These are phyloP conservation scores for Populus trichocarpa DNA, from an alignment of 441 rosid genomes.

Conservation along the genomic window DNA sequence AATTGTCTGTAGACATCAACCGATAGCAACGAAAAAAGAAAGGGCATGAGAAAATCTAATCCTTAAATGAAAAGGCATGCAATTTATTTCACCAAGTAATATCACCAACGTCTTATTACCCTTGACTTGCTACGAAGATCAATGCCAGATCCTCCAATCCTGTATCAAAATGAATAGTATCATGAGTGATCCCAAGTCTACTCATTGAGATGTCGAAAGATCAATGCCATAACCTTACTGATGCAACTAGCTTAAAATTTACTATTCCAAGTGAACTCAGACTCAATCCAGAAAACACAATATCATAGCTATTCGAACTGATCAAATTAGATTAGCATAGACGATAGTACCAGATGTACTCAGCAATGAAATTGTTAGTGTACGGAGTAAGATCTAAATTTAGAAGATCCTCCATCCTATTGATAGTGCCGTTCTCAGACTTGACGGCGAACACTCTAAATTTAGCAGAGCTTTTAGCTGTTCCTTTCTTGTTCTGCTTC, in stretches of 20 bases:
- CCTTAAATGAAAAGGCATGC: not conserved
- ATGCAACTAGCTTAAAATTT: not conserved
- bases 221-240: not conserved
- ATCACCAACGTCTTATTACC: constrained; percentile 40
- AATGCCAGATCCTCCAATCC: constrained; percentile 91
- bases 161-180: constrained; percentile 30
- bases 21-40: constrained; percentile 6
- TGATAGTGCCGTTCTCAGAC: constrained; percentile 65
- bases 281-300: not conserved
- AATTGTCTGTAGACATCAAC: constrained; percentile 49
- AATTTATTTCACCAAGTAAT: constrained; percentile 2
- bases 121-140: constrained; percentile 93
- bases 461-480: constrained; percentile 38
- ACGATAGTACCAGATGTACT: constrained; percentile 73
- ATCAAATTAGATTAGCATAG: not conserved
- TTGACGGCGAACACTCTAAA: constrained; percentile 62
- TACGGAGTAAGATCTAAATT: constrained; percentile 78
- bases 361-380: constrained; percentile 85
- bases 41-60: not conserved
- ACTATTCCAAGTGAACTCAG: not conserved
- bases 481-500: constrained; percentile 68
- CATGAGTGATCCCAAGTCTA: not conserved
- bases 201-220: not conserved
- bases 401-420: constrained; percentile 72
- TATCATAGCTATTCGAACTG: not conserved